Conservation (phyloP, 78 protist species). For the Pelomyxa schiedti region DNA sequence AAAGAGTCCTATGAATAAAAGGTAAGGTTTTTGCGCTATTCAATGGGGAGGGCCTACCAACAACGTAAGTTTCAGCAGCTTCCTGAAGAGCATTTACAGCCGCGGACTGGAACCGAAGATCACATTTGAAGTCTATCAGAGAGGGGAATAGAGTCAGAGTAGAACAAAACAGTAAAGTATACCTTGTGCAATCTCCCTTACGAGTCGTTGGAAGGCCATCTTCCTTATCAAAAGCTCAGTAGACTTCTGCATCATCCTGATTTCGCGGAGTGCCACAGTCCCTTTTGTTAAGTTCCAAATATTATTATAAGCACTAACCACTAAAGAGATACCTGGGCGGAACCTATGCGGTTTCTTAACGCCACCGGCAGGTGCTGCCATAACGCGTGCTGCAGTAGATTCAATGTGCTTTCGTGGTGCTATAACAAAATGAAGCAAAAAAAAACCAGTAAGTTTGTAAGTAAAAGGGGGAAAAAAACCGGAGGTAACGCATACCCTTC, state of each 20-base stretch:
- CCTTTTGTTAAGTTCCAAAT: too few relatives aligned
- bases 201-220: conserved; percentile 64
- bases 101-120: conserved; percentile 75
- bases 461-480: background rate
- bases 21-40: too few relatives aligned
- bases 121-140: conserved; percentile 69
- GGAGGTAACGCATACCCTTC: conserved; percentile 72
- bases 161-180: background rate
- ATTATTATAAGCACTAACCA: too few relatives aligned
- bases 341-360: conserved; percentile 71
- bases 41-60: too few relatives aligned
- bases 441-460: background rate
- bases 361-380: conserved; percentile 21
- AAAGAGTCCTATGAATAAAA: too few relatives aligned
- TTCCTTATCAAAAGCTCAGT: conserved; percentile 76
- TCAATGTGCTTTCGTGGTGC: conserved; percentile 51
- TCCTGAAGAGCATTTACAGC: conserved; percentile 91
- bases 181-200: conserved; percentile 51
- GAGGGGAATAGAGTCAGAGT: conserved; percentile 2
- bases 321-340: too few relatives aligned
- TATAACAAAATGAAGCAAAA: background rate
- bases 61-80: conserved; percentile 88
- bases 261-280: conserved; percentile 85
- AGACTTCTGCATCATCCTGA: conserved; percentile 80
- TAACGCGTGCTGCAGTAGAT: conserved; percentile 70